Conservation (phyloP, 352 stramenopile species). For the Globisporangium yorkense region DNA sequence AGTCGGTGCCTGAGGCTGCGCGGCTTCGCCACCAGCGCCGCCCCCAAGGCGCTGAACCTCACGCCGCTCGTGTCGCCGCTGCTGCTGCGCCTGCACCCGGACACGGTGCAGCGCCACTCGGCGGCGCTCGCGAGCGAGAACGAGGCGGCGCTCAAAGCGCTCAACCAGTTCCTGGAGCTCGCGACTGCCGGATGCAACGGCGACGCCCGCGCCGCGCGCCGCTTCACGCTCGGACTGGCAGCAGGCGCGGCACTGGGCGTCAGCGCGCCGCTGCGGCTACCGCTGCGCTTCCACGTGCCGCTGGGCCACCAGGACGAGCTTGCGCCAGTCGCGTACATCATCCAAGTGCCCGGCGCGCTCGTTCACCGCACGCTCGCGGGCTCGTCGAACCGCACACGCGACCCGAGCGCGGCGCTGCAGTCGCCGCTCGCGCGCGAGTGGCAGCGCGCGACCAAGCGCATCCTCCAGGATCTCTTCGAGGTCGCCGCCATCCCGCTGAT, state of each 20-base stretch:
- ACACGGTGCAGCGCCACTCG: conserved; percentile 50
- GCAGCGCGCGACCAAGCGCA: conserved; percentile 56
- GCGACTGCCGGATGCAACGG: conserved; percentile 63
- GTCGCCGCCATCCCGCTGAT: conserved; percentile 47
- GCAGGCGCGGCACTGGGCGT: conserved; percentile 11
- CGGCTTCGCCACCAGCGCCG: conserved; percentile 4
- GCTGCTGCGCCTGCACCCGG: conserved; percentile 61
- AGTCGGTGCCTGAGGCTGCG: not conserved
- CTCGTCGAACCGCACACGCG: conserved; percentile 12
- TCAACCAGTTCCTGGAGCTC: conserved; percentile 73
- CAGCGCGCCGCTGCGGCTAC: conserved; percentile 37
- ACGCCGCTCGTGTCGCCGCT: conserved; percentile 64
- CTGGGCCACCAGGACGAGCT: conserved; percentile 7
- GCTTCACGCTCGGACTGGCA: conserved; percentile 36
- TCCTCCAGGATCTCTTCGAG: conserved; percentile 55
- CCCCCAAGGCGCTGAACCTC: conserved; percentile 31
- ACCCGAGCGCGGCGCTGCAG: conserved; percentile 27
- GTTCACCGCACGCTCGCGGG: conserved; percentile 52
- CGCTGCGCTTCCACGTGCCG: conserved; percentile 51
- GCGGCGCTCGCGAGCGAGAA: conserved; percentile 40
- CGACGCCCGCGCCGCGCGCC: conserved; percentile 48
- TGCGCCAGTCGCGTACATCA: conserved; percentile 27
- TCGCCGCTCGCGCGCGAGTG: conserved; percentile 57
- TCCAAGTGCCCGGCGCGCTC: conserved; percentile 44
- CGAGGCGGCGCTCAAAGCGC: conserved; percentile 69